phyloP scores from a whole-genome alignment of 768 basidiomycete genomes.

The Tulasnella sp. region DNA sequence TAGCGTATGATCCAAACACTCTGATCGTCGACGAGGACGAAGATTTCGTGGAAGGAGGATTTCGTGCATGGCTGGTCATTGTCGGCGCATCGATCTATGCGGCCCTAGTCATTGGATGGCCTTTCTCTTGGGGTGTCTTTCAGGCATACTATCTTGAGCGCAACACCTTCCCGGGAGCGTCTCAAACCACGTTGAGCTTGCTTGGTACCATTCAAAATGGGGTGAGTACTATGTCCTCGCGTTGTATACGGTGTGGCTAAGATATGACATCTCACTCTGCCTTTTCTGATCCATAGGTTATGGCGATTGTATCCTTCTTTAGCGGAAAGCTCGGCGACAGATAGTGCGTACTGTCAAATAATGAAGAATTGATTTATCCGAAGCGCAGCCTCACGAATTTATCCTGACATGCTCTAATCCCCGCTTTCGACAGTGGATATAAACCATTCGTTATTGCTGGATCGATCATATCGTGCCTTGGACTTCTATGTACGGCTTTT shows the following conservation, averaged over 20 bases:
- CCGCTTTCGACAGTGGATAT: neutral
- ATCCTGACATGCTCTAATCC: too few species aligned
- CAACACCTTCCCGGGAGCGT: constrained; percentile 10
- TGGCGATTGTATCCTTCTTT: constrained; percentile 6
- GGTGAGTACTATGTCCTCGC: too few species aligned
- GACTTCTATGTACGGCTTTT: neutral
- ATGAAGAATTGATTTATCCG: neutral
- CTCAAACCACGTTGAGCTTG: constrained; percentile 6
- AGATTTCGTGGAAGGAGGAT: too few species aligned
- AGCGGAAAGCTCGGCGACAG: constrained; percentile 3
- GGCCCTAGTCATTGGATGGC: neutral
- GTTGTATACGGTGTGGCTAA: too few species aligned
- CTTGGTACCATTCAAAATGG: constrained; percentile 7
- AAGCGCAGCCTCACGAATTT: neutral
- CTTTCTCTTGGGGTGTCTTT: constrained; percentile 15
- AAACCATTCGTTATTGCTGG: constrained; percentile 2
- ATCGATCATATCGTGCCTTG: neutral
- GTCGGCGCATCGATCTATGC: neutral
- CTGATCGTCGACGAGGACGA: too few species aligned
- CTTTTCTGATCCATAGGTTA: neutral
- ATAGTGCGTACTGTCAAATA: constrained; percentile 1
- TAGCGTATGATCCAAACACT: neutral
- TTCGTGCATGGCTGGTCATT: neutral
- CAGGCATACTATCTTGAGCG: constrained; percentile 8
- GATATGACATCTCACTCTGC: too few species aligned